phyloP scores from a whole-genome alignment of 441 rosid genomes.

The Erodium moschatum region DNA sequence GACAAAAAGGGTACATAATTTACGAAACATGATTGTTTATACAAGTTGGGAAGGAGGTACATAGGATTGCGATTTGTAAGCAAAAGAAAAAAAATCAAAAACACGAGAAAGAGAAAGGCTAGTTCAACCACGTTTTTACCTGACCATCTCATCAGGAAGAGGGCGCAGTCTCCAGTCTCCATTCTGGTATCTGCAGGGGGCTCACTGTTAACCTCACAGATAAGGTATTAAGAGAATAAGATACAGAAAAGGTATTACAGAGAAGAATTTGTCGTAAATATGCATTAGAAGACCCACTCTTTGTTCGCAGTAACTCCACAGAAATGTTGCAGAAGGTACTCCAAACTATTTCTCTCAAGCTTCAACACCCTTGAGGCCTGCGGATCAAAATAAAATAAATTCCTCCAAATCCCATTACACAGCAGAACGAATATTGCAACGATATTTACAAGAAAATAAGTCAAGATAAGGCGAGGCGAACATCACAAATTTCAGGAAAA shows the following conservation, averaged over 20 bases:
- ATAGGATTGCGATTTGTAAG: neutral
- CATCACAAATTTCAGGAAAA: neutral
- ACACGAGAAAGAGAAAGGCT: neutral
- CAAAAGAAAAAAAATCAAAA: neutral
- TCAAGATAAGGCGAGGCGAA: neutral
- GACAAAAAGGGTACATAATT: neutral
- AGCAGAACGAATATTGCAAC: neutral
- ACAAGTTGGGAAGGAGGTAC: neutral
- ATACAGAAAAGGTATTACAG: neutral
- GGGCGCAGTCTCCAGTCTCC: slow-evolving; percentile 10
- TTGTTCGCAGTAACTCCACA: slow-evolving; percentile 85
- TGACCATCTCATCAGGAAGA: slow-evolving; percentile 5
- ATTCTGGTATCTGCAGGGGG: slow-evolving; percentile 6
- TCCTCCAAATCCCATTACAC: neutral
- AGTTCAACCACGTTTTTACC: neutral
- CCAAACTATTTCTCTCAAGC: slow-evolving; percentile 84
- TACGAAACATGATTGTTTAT: neutral
- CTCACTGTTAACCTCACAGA: neutral
- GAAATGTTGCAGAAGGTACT: slow-evolving; percentile 61
- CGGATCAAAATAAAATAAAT: slow-evolving; percentile 12
- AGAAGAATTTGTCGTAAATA: neutral
- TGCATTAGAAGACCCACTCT: slow-evolving; percentile 30
- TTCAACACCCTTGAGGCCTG: slow-evolving; percentile 89
- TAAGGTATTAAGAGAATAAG: neutral
- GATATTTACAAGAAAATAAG: neutral